These are phyloP conservation scores for Agapanthus africanus DNA, from an alignment of 106 monocot species.

Conservation along the genomic window DNA sequence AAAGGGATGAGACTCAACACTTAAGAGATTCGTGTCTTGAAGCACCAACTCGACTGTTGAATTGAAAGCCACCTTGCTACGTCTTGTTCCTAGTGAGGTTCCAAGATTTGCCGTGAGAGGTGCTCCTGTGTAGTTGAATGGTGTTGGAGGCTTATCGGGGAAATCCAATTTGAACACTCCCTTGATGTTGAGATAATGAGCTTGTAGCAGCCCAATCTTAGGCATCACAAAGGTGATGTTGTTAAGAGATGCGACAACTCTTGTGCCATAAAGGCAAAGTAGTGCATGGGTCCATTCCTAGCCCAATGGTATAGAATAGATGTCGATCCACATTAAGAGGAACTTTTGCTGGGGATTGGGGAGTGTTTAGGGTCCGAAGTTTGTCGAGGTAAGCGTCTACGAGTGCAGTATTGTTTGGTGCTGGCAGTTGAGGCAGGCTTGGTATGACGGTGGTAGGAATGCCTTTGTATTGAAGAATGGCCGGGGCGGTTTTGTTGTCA, in stretches of 20 bases:
- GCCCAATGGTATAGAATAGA: slow-evolving; percentile 16
- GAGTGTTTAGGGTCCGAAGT: slow-evolving; percentile 12
- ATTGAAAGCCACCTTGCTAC: too few relatives aligned
- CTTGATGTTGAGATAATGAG: slow-evolving; percentile 11
- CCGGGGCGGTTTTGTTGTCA: slow-evolving; percentile 18
- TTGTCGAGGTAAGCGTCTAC: slow-evolving; percentile 4
- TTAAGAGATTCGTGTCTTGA: slow-evolving; percentile 38
- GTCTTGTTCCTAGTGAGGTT: slow-evolving; percentile 31
- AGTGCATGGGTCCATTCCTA: slow-evolving; percentile 11
- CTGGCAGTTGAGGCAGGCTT: slow-evolving; percentile 8
- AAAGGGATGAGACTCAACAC: slow-evolving; percentile 16
- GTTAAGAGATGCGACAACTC: slow-evolving; percentile 10
- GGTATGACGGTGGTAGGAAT: background rate
- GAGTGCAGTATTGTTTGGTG: slow-evolving; percentile 1
- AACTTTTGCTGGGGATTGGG: background rate
- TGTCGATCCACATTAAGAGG: slow-evolving; percentile 11
- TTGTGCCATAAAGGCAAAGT: slow-evolving; percentile 9
- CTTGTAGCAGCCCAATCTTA: slow-evolving; percentile 12
- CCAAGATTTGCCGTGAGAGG: too few relatives aligned
- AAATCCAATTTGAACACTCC: slow-evolving; percentile 23
- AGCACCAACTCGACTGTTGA: too few relatives aligned
- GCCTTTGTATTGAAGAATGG: slow-evolving; percentile 24
- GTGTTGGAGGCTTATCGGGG: too few relatives aligned
- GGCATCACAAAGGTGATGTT: slow-evolving; percentile 25
- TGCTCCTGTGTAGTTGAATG: too few relatives aligned